Evolutionary conservation across 208 protist genomes (phyloP).

Genomic region (Acanthamoeba triangularis): DNA sequence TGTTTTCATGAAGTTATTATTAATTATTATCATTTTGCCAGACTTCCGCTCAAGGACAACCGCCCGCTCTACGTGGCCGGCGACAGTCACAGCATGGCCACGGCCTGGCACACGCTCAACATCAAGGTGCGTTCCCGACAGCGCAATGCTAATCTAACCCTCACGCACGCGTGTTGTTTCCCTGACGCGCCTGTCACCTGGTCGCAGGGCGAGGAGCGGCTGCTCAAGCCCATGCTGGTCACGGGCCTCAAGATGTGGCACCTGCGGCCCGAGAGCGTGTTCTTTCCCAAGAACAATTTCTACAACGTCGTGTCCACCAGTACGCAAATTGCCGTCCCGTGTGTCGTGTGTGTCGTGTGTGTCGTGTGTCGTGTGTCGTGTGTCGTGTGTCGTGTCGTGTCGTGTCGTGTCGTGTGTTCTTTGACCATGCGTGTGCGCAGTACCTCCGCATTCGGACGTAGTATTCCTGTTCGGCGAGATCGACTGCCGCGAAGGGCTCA

Average conservation of each 20-base stretch:
- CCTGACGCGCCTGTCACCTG: too few species aligned
- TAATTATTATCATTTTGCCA: background rate
- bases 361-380: background rate
- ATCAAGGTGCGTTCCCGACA: background rate
- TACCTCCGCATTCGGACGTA: conserved; percentile 49
- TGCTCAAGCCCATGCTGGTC: conserved; percentile 88
- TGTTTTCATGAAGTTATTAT: too few species aligned
- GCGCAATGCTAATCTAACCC: too few species aligned
- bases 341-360: background rate
- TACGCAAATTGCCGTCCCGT: conserved; percentile 32
- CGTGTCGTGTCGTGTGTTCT: too few species aligned
- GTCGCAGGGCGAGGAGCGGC: conserved; percentile 1
- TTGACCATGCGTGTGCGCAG: background rate
- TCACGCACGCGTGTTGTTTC: too few species aligned
- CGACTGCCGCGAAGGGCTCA: conserved; percentile 91
- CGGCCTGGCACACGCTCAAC: conserved; percentile 83
- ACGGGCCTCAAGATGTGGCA: conserved; percentile 93
- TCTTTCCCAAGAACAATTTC: conserved; percentile 92
- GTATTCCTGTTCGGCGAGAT: conserved; percentile 91
- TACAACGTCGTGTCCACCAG: conserved; percentile 77
- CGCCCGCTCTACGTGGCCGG: conserved; percentile 85
- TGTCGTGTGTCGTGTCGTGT: background rate
- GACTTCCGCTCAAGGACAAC: background rate
- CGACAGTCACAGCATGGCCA: conserved; percentile 87
- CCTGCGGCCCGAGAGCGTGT: conserved; percentile 83